Evolutionary conservation across 75 land plant genomes (phyloP).

Genomic region (Cunninghamia lanceolata): DNA sequence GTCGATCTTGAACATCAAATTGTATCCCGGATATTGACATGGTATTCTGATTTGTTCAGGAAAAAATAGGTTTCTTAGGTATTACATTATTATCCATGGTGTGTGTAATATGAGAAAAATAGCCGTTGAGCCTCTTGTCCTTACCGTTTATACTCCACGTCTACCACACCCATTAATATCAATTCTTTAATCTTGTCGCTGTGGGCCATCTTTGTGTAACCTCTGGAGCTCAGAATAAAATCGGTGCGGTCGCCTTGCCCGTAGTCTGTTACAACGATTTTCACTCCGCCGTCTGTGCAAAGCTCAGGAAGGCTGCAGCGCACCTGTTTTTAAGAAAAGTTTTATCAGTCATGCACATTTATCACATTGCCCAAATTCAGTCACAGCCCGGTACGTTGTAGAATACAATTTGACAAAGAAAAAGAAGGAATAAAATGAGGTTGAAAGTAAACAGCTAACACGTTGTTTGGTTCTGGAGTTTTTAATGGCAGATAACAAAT

Average conservation of each 20-base stretch:
- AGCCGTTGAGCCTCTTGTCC: too few species aligned
- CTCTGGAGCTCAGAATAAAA: conserved; percentile 52
- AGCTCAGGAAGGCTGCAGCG: conserved; percentile 36
- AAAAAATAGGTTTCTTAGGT: background rate
- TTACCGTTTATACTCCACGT: conserved; percentile 51
- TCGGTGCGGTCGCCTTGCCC: conserved; percentile 51
- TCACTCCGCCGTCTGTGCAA: conserved; percentile 56
- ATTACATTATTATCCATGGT: background rate
- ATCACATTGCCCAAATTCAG: too few species aligned
- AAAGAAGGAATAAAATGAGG: too few species aligned
- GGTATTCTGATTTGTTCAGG: conserved; percentile 27
- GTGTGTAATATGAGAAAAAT: too few species aligned
- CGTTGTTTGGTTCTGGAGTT: too few species aligned
- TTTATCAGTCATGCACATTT: too few species aligned
- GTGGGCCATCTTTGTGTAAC: conserved; percentile 40
- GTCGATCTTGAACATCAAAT: conserved; percentile 52
- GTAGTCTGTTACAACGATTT: conserved; percentile 48
- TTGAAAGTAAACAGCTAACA: too few species aligned
- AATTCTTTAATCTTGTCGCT: conserved; percentile 36
- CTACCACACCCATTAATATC: conserved; percentile 37
- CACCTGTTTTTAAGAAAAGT: conserved; percentile 20
- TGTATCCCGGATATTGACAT: conserved; percentile 50
- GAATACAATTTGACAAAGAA: too few species aligned
- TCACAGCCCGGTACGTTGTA: too few species aligned
- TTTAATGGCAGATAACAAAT: too few species aligned